Conservation (phyloP, 257 asterid genomes). For the Petrea volubilis region DNA sequence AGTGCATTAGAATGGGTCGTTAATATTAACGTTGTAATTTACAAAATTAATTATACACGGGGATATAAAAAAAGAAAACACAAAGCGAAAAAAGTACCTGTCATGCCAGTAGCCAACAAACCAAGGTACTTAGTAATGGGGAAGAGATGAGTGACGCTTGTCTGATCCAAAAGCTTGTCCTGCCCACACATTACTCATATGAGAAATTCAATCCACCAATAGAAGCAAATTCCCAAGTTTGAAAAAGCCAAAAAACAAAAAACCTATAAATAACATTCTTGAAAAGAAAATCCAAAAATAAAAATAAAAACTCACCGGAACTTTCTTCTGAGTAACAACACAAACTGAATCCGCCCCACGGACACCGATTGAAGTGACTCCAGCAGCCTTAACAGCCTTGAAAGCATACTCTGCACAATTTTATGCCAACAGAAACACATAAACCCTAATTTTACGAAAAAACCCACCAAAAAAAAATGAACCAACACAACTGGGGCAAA, state of each 20-base stretch:
- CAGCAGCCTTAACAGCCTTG: slow-evolving; percentile 94
- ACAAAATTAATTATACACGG: neutral
- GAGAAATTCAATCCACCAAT: slow-evolving; percentile 3
- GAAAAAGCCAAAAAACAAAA: too few relatives aligned
- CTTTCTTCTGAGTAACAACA: slow-evolving; percentile 99
- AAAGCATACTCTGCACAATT: slow-evolving; percentile 59
- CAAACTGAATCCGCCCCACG: slow-evolving; percentile 96
- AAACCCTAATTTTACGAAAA: slow-evolving; percentile 28
- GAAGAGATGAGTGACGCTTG: slow-evolving; percentile 91
- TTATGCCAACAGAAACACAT: slow-evolving; percentile 7
- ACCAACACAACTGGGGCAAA: neutral
- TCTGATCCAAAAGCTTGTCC: slow-evolving; percentile 98
- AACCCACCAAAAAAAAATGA: slow-evolving; percentile 4
- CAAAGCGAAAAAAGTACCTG: slow-evolving; percentile 48
- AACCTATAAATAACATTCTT: neutral
- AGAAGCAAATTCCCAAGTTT: neutral
- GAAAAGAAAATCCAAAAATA: neutral
- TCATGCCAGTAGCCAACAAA: slow-evolving; percentile 90
- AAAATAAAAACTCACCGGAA: slow-evolving; percentile 86
- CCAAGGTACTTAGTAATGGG: slow-evolving; percentile 84
- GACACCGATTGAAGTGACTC: slow-evolving; percentile 92
- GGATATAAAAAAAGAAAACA: neutral
- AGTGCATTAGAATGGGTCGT: neutral
- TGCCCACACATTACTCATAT: slow-evolving; percentile 39
- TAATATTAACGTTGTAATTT: neutral